phyloP scores from a whole-genome alignment of 768 basidiomycete genomes.

The Pleurotus platypus region DNA sequence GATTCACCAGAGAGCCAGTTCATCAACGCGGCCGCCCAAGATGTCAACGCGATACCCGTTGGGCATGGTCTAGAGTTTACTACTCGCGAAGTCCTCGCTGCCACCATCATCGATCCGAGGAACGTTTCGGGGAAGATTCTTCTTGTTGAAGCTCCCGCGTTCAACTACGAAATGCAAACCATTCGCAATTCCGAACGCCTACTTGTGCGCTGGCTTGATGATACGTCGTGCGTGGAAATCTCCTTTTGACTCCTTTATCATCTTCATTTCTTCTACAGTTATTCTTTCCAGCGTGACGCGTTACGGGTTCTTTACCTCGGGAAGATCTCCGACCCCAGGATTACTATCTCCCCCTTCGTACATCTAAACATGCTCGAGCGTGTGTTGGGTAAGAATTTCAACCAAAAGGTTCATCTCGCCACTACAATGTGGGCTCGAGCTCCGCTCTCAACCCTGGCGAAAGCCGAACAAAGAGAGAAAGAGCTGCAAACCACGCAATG shows the following conservation, averaged over 20 bases:
- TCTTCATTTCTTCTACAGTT: constrained; percentile 11
- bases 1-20: neutral
- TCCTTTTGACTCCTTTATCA: neutral
- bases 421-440: constrained; percentile 44
- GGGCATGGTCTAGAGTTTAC: constrained; percentile 4
- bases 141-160: neutral
- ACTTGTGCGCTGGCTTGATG: neutral
- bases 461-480: constrained; percentile 32
- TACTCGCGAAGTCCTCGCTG: neutral
- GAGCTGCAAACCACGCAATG: constrained; percentile 36
- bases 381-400: constrained; percentile 27
- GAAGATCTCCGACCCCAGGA: constrained; percentile 31
- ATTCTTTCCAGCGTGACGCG: constrained; percentile 13
- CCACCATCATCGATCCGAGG: neutral
- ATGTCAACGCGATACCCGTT: neutral
- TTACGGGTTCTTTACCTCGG: constrained; percentile 37
- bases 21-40: constrained; percentile 5
- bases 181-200: constrained; percentile 1
- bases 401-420: constrained; percentile 39
- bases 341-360: constrained; percentile 10
- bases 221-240: neutral
- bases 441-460: constrained; percentile 13
- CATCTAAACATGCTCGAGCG: constrained; percentile 10
- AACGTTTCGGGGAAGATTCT: neutral
- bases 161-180: constrained; percentile 3